These are phyloP conservation scores for Cercospora nicotianae DNA, from an alignment of 2,329 filamentous ascomycete genomes.

Conservation along the genomic window DNA sequence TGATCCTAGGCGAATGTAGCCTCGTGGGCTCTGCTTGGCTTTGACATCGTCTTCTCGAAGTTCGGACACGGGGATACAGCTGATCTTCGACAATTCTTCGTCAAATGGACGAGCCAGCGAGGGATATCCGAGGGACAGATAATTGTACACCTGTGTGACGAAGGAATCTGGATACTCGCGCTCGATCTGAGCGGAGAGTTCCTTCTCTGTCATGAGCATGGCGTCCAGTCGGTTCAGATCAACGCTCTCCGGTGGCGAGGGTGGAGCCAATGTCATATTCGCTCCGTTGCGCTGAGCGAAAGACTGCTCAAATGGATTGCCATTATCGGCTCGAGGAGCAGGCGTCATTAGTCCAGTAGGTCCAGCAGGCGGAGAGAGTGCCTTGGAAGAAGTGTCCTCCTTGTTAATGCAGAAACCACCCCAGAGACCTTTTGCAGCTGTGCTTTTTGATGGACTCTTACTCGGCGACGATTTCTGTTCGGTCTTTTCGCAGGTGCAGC, in stretches of 20 bases:
- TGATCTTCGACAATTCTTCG: conserved; percentile 80
- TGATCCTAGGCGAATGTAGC: conserved; percentile 65
- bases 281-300: conserved; percentile 30
- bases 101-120: conserved; percentile 81
- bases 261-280: conserved; percentile 25
- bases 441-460: conserved; percentile 22
- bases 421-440: conserved; percentile 63
- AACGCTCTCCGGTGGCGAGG: conserved; percentile 30
- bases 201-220: conserved; percentile 47
- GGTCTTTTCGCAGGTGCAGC: conserved; percentile 32
- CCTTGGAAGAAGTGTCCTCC: conserved; percentile 35
- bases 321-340: conserved; percentile 31
- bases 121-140: conserved; percentile 88
- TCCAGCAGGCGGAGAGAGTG: conserved; percentile 41
- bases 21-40: conserved; percentile 58
- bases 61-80: conserved; percentile 65
- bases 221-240: conserved; percentile 40
- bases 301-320: conserved; percentile 45
- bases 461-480: conserved; percentile 6
- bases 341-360: conserved; percentile 55
- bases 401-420: conserved; percentile 64
- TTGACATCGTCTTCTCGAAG: conserved; percentile 70
- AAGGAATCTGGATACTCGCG: conserved; percentile 79
- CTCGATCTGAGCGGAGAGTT: conserved; percentile 45
- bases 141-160: conserved; percentile 96